Evolutionary conservation across 306 rosid species (phyloP).

Genomic region (Prosopis cineraria): DNA sequence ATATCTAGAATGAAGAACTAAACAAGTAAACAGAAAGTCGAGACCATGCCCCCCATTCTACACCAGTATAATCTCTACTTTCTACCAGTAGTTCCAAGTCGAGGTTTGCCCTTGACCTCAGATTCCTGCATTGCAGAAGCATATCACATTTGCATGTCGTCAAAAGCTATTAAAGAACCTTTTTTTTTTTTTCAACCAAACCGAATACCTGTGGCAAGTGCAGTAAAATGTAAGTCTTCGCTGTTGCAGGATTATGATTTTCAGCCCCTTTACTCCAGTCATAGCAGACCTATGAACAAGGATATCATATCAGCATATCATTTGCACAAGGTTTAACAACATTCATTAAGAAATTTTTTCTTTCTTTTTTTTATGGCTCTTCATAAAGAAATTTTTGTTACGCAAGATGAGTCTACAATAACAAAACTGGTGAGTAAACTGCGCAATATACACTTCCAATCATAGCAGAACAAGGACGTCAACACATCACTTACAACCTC

Average conservation of each 20-base stretch:
- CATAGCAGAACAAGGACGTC: not conserved
- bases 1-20: not conserved
- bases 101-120: slow-evolving; percentile 22
- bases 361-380: not conserved
- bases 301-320: not conserved
- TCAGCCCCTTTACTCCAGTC: slow-evolving; percentile 99
- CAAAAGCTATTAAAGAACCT: not conserved
- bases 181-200: slow-evolving; percentile 1
- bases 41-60: not conserved
- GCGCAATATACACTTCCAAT: not conserved
- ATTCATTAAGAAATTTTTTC: not conserved
- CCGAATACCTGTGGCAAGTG: slow-evolving; percentile 83
- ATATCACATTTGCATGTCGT: slow-evolving; percentile 1
- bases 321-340: not conserved
- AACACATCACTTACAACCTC: not conserved
- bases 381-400: not conserved
- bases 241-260: slow-evolving; percentile 86
- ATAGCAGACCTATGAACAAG: slow-evolving; percentile 66
- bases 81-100: slow-evolving; percentile 8
- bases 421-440: not conserved
- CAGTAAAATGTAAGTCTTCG: slow-evolving; percentile 71
- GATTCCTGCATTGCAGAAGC: slow-evolving; percentile 23
- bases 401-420: not conserved
- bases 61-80: slow-evolving; percentile 22
- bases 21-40: not conserved